Conservation (phyloP, 1,284 basidiomycete genomes). For the Omphalotus olearius region DNA sequence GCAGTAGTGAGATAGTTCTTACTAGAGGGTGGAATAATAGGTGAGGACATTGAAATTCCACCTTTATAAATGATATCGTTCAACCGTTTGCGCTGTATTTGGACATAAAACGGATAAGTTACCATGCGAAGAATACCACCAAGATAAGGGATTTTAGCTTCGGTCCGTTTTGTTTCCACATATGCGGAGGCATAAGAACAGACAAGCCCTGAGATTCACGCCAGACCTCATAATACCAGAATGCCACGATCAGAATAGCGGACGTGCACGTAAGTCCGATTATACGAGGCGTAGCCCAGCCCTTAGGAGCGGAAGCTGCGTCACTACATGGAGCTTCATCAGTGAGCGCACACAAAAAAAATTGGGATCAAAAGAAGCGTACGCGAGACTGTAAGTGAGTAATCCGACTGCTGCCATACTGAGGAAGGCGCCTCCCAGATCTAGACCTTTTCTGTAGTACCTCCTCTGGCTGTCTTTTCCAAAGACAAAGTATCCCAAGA, state of each 20-base stretch:
- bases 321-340: conserved; percentile 20
- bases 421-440: conserved; percentile 30
- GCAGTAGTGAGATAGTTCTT: background rate
- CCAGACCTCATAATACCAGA: conserved; percentile 29
- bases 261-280: conserved; percentile 26
- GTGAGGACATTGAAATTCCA: conserved; percentile 26
- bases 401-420: conserved; percentile 28
- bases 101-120: background rate
- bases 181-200: conserved; percentile 31
- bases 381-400: conserved; percentile 31
- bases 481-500: conserved; percentile 21
- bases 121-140: conserved; percentile 32
- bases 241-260: conserved; percentile 23
- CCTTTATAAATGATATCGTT: conserved; percentile 2
- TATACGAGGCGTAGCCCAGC: conserved; percentile 31
- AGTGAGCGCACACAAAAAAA: background rate
- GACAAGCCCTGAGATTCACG: conserved; percentile 25
- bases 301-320: conserved; percentile 25
- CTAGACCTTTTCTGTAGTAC: conserved; percentile 32
- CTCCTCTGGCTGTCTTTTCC: conserved; percentile 15
- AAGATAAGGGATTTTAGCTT: conserved; percentile 27
- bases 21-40: conserved; percentile 29
- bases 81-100: background rate
- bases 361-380: conserved; percentile 13
- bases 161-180: conserved; percentile 29